Evolutionary conservation across 2,329 filamentous ascomycete species (phyloP), one percentile per base, ranked within the genome.

Genomic region (Pseudocercospora vitis): DNA sequence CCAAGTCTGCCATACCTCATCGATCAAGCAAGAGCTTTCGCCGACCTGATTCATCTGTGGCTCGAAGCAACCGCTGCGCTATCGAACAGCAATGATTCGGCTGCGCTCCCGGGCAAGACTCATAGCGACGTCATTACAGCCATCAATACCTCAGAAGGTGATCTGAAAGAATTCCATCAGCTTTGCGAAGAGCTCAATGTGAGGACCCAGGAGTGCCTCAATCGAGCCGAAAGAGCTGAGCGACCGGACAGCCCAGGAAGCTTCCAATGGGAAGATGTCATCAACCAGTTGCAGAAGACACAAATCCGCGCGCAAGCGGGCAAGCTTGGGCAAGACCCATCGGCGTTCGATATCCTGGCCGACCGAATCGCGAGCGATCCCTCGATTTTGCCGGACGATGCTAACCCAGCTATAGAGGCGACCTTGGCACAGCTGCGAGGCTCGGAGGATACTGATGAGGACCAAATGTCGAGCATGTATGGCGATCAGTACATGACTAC

Each of bases 1-100:
- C 92, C 91, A 0, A 94, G 89, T 40, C 77, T 99, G 11, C 94
- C 94, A 0, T 96, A 95, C 68, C 81, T 99, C 3, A 88, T 99
- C 57, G 94, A 99, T 63, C 86, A 91, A 58, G 84, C 91, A 6
- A 84, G 89, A 57, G 91, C 89, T 63, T 91, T 91, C 63, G 90
- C 94, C 0, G 85, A 86, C 31, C 74, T 99, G 14, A 86, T 95
- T 18, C 88, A 88, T 64, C 75, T 94, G 9, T 95, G 89, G 89
- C 78, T 87, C 0, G 86, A 89, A 45, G 72, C 77, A 4, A 65
- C 70, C 3, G 66, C 67, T 26, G 53, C 59, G 16, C 47, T 59
- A 4, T 60, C 57, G 14, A 58, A 55, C 42, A 50, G 50, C 9
- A 50, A 50, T 29, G 58, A 61, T 14, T 53, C 53, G 1, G 55